Evolutionary conservation across 805 yeast species (phyloP).

Genomic region (Saccharomyces kudriavzevii): DNA sequence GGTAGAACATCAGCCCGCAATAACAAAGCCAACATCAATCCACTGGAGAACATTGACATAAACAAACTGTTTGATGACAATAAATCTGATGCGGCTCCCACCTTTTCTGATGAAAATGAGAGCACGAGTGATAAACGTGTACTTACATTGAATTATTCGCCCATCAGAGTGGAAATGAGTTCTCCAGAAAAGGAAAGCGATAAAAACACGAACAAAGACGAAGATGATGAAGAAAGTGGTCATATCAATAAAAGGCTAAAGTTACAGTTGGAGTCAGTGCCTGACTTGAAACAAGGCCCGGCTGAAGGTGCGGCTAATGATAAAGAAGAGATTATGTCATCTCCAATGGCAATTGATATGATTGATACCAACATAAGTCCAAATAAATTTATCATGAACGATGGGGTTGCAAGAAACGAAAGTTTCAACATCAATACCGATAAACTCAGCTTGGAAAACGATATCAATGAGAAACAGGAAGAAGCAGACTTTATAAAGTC

Average conservation of each 20-base stretch:
- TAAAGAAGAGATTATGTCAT: constrained; percentile 1
- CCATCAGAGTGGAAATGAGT: constrained; percentile 15
- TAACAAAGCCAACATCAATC: neutral
- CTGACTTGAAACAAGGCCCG: constrained; percentile 11
- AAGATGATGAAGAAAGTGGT: constrained; percentile 3
- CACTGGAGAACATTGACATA: neutral
- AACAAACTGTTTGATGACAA: neutral
- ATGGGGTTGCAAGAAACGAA: neutral
- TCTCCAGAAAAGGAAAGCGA: constrained; percentile 11
- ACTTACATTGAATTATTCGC: constrained; percentile 15
- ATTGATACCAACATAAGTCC: constrained; percentile 9
- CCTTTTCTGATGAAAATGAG: neutral
- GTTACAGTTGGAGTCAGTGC: constrained; percentile 12
- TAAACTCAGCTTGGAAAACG: neutral
- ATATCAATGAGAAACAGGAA: neutral
- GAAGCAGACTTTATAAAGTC: neutral
- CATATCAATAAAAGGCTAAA: constrained; percentile 15
- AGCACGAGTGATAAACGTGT: neutral
- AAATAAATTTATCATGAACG: neutral
- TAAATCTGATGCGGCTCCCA: neutral
- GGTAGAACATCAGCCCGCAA: neutral
- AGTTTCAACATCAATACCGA: neutral
- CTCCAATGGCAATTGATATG: constrained; percentile 27
- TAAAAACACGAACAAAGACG: constrained; percentile 1
- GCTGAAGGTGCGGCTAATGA: neutral